Conservation (phyloP, 163 green algal species). For the Chloromonas sp. region DNA sequence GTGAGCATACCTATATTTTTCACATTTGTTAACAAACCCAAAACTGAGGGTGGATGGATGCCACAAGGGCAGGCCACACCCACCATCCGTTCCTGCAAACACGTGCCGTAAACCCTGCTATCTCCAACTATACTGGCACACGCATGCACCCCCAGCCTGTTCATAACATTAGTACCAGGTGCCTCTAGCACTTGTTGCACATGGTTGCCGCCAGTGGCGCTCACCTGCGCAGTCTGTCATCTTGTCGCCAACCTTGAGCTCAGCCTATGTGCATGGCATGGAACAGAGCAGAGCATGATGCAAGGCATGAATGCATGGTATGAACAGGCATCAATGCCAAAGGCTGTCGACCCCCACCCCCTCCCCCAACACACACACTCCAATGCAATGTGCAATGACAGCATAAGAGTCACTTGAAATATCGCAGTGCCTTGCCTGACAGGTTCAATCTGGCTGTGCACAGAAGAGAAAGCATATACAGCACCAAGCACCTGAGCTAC, state of each 20-base stretch:
- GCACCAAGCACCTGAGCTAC: too few relatives aligned
- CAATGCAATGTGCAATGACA: too few relatives aligned
- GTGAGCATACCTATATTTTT: background rate
- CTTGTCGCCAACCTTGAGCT: constrained; percentile 26
- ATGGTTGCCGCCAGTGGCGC: background rate
- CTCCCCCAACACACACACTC: too few relatives aligned
- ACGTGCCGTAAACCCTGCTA: background rate
- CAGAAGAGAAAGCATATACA: too few relatives aligned
- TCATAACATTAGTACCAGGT: background rate
- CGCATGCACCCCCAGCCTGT: background rate
- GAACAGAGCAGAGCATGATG: too few relatives aligned
- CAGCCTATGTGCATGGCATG: constrained; percentile 6
- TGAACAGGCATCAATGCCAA: too few relatives aligned
- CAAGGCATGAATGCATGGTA: too few relatives aligned
- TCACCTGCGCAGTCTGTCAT: constrained; percentile 16
- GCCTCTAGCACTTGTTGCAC: background rate
- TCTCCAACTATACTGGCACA: background rate
- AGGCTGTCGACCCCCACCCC: too few relatives aligned
- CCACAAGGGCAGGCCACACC: background rate
- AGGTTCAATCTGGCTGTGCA: too few relatives aligned
- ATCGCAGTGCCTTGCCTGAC: too few relatives aligned
- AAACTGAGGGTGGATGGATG: background rate
- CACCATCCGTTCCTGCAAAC: background rate
- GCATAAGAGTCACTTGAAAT: too few relatives aligned
- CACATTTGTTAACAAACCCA: background rate